Evolutionary conservation across 2,329 filamentous ascomycete genomes (phyloP).

Genomic region (Didymella keratinophila): DNA sequence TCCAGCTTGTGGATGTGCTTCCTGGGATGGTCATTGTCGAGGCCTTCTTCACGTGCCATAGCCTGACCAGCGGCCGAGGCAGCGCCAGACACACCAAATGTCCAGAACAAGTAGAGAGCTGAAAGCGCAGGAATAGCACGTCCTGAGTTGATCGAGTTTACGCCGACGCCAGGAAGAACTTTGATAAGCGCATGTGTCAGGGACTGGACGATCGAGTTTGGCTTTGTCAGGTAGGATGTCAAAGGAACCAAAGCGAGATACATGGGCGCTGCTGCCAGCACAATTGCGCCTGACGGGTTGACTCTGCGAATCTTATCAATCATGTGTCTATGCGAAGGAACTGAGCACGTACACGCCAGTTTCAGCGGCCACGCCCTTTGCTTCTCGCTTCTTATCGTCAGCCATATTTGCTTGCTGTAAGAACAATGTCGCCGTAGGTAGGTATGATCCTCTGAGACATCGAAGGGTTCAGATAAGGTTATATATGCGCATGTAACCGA

Average conservation of each 20-base stretch:
- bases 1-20: conserved; percentile 25
- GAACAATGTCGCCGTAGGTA: background rate
- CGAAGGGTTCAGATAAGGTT: conserved; percentile 1
- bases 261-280: conserved; percentile 28
- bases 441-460: background rate
- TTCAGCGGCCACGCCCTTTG: conserved; percentile 23
- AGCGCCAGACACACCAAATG: conserved; percentile 33
- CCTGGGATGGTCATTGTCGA: conserved; percentile 29
- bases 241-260: conserved; percentile 33
- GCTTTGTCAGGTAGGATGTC: conserved; percentile 33
- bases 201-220: conserved; percentile 29
- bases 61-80: conserved; percentile 33
- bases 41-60: conserved; percentile 29
- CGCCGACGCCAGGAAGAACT: conserved; percentile 29
- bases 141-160: conserved; percentile 29
- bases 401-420: conserved; percentile 16
- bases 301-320: conserved; percentile 13
- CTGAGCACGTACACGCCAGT: conserved; percentile 28
- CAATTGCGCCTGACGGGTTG: conserved; percentile 27
- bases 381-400: conserved; percentile 33
- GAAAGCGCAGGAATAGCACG: conserved; percentile 35
- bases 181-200: conserved; percentile 34
- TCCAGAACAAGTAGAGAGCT: conserved; percentile 35
- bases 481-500: conserved; percentile 10
- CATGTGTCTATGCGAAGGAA: background rate